These are phyloP conservation scores for Irpex rosettiformis DNA, from an alignment of 1,284 basidiomycete species.

Conservation along the genomic window DNA sequence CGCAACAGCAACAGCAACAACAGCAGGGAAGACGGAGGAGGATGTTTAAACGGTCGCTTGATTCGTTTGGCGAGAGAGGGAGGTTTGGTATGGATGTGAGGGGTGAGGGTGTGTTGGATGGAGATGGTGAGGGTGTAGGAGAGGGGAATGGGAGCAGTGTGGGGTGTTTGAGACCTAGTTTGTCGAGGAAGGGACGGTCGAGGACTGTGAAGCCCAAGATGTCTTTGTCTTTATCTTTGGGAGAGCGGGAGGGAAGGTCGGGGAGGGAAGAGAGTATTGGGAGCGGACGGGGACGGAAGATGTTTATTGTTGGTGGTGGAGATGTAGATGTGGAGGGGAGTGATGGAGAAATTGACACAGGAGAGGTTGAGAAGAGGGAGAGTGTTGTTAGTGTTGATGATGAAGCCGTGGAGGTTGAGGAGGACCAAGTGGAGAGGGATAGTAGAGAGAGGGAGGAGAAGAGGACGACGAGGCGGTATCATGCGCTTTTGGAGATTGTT, in stretches of 20 bases:
- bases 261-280: constrained; percentile 2
- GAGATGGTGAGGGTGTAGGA: neutral
- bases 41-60: neutral
- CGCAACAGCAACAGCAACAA: too few relatives aligned
- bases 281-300: constrained; percentile 17
- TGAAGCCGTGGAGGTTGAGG: neutral
- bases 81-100: neutral
- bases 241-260: neutral
- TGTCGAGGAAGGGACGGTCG: neutral
- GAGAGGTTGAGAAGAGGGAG: too few relatives aligned
- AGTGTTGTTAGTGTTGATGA: constrained; percentile 8
- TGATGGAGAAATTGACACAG: neutral
- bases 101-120: neutral
- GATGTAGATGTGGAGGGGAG: constrained; percentile 14
- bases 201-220: neutral
- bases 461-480: constrained; percentile 41
- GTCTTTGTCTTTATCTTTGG: neutral
- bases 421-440: constrained; percentile 2
- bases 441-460: neutral
- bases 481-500: constrained; percentile 78
- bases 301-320: constrained; percentile 24
- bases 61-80: too few relatives aligned
- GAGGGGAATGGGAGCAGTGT: too few relatives aligned
- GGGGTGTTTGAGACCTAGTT: neutral
- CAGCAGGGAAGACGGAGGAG: neutral